These are phyloP conservation scores for Daldinia caldariorum DNA, from an alignment of 495 filamentous ascomycete species.

Conservation along the genomic window DNA sequence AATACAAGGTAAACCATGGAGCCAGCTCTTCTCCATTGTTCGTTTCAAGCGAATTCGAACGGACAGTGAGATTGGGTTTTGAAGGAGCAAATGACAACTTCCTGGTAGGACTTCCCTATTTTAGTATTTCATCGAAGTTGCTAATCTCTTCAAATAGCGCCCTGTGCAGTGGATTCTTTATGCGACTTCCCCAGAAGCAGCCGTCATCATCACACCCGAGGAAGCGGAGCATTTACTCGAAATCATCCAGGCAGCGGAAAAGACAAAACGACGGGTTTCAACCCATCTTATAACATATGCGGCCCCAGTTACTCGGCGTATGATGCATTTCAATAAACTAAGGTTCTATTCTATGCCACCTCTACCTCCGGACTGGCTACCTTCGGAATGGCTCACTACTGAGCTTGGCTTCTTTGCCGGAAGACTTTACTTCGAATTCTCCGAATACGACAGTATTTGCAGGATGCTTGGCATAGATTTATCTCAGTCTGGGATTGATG, in stretches of 20 bases:
- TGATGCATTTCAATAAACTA: conserved; percentile 64
- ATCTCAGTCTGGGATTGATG: conserved; percentile 19
- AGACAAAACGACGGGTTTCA: neutral
- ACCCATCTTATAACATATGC: conserved; percentile 60
- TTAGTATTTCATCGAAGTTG: neutral
- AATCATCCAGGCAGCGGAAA: conserved; percentile 46
- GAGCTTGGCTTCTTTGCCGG: conserved; percentile 66
- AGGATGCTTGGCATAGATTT: conserved; percentile 39
- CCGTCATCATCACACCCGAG: conserved; percentile 62
- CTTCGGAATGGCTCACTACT: conserved; percentile 58
- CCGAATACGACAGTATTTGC: conserved; percentile 48
- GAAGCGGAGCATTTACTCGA: conserved; percentile 63
- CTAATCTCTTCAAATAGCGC: conserved; percentile 39
- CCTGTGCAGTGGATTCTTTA: conserved; percentile 53
- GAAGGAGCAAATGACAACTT: conserved; percentile 45
- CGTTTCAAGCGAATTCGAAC: conserved; percentile 49
- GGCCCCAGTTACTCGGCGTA: conserved; percentile 61
- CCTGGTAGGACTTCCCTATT: conserved; percentile 28
- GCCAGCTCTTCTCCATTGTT: conserved; percentile 43
- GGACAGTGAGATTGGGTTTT: conserved; percentile 41
- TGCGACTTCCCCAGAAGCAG: conserved; percentile 42
- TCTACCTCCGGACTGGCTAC: conserved; percentile 51
- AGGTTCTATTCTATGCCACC: conserved; percentile 58
- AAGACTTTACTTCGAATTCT: conserved; percentile 63
- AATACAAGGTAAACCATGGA: conserved; percentile 37